Evolutionary conservation across 2,329 filamentous ascomycete species (phyloP).

Genomic region (Diaporthe batatas): DNA sequence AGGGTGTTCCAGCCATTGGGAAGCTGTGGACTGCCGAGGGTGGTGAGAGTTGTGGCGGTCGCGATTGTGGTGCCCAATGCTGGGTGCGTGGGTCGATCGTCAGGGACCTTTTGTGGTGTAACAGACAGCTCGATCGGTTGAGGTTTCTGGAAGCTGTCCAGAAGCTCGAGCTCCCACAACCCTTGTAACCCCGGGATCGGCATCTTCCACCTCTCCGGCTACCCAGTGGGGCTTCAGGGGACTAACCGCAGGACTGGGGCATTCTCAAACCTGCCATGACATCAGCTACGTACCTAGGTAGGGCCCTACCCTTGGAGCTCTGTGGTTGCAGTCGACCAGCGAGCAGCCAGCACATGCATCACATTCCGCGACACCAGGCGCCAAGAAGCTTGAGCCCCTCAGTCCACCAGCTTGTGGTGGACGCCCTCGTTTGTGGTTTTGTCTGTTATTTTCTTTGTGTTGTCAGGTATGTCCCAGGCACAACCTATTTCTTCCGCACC

Average conservation of each 20-base stretch:
- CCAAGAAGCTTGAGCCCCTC: slow-evolving; percentile 30
- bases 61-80: neutral
- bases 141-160: slow-evolving; percentile 41
- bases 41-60: slow-evolving; percentile 15
- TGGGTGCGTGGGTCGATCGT: slow-evolving; percentile 13
- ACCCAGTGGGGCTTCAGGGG: slow-evolving; percentile 11
- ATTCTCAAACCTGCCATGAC: slow-evolving; percentile 1
- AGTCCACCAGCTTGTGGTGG: slow-evolving; percentile 6
- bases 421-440: neutral
- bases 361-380: slow-evolving; percentile 1
- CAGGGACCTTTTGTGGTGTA: neutral
- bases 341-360: slow-evolving; percentile 17
- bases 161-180: slow-evolving; percentile 27
- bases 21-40: neutral
- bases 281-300: slow-evolving; percentile 17
- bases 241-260: neutral
- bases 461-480: neutral
- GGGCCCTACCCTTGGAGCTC: too few relatives aligned
- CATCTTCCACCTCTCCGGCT: slow-evolving; percentile 25
- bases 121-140: neutral
- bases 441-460: neutral
- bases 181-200: slow-evolving; percentile 38
- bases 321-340: slow-evolving; percentile 8
- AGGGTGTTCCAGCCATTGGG: slow-evolving; percentile 60
- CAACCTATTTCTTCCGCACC: neutral